A percentile compares a stretch with the other conserved stretches of the same genome.
Conservation (phyloP, 495 filamentous ascomycete species). For the Aspergillus sclerotioniger region DNA sequence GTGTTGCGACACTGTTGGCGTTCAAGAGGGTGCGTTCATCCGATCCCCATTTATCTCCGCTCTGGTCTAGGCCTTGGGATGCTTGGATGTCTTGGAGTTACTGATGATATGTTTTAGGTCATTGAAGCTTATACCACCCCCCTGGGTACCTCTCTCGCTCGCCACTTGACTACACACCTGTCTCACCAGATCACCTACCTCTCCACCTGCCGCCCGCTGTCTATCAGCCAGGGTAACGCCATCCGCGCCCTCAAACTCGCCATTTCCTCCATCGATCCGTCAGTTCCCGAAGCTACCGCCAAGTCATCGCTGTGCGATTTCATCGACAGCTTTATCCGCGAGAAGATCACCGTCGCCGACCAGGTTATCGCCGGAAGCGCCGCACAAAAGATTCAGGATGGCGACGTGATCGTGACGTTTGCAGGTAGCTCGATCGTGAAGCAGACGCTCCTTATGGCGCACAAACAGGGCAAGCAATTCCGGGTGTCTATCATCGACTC, state of each 20-base stretch:
- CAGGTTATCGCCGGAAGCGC: conserved; percentile 77
- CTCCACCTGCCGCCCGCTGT: conserved; percentile 86
- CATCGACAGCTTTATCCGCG: conserved; percentile 88
- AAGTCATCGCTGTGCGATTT: conserved; percentile 72
- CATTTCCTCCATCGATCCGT: conserved; percentile 82
- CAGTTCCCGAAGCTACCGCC: conserved; percentile 70
- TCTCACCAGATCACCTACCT: conserved; percentile 95
- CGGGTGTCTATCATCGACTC: conserved; percentile 82
- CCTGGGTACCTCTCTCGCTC: conserved; percentile 72
- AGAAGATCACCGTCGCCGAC: conserved; percentile 84
- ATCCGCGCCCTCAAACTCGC: conserved; percentile 90
- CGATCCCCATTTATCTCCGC: not conserved
- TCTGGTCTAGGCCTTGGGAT: no score
- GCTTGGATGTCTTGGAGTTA: not conserved
- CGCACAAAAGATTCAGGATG: conserved; percentile 68
- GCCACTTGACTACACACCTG: conserved; percentile 89
- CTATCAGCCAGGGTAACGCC: conserved; percentile 91
- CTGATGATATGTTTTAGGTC: conserved; percentile 52
- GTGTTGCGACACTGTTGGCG: conserved; percentile 80
- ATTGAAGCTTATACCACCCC: conserved; percentile 92
- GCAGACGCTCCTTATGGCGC: conserved; percentile 71
- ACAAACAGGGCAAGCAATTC: conserved; percentile 68
- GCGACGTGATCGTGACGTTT: conserved; percentile 83
- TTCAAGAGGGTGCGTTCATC: conserved; percentile 74
- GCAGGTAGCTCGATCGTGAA: conserved; percentile 85